A percentile compares a stretch with the other conserved stretches of the same genome.
Conservation (phyloP, 768 basidiomycete genomes). For the Lentinula sp. region DNA sequence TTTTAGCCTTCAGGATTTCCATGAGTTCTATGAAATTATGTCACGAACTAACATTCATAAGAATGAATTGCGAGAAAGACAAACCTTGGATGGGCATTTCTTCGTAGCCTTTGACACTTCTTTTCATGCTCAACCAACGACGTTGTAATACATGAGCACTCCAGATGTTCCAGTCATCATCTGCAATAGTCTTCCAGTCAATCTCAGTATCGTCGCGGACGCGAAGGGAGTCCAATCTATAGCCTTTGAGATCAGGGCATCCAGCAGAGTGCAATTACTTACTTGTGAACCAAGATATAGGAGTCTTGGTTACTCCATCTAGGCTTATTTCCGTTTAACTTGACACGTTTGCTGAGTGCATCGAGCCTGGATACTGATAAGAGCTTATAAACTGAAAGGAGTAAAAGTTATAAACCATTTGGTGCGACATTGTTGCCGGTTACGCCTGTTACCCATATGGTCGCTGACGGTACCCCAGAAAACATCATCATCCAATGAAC, state of each 20-base stretch:
- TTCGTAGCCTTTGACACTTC: slow-evolving; percentile 68
- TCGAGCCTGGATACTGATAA: slow-evolving; percentile 53
- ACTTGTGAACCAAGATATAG: slow-evolving; percentile 81
- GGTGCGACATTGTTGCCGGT: slow-evolving; percentile 79
- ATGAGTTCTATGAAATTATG: slow-evolving; percentile 57
- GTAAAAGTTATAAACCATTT: slow-evolving; percentile 53
- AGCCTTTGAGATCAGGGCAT: slow-evolving; percentile 4
- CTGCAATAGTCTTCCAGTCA: slow-evolving; percentile 74
- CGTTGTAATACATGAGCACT: slow-evolving; percentile 76
- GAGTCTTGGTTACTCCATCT: slow-evolving; percentile 76
- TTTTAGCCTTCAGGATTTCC: slow-evolving; percentile 73
- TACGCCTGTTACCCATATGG: slow-evolving; percentile 69
- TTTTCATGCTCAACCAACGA: slow-evolving; percentile 78
- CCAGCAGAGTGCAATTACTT: slow-evolving; percentile 15
- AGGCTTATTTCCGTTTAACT: slow-evolving; percentile 63
- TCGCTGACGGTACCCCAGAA: slow-evolving; percentile 79
- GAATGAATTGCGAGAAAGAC: slow-evolving; percentile 10
- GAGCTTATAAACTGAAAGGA: not conserved
- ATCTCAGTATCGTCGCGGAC: slow-evolving; percentile 80
- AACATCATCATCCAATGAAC: slow-evolving; percentile 69
- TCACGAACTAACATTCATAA: not conserved
- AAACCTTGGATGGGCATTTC: slow-evolving; percentile 76
- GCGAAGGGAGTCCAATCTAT: slow-evolving; percentile 66
- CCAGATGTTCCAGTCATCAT: slow-evolving; percentile 78
- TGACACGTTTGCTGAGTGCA: slow-evolving; percentile 62